Evolutionary conservation across 805 yeast species (phyloP).

Genomic region (Zygoascus flipseniorum): DNA sequence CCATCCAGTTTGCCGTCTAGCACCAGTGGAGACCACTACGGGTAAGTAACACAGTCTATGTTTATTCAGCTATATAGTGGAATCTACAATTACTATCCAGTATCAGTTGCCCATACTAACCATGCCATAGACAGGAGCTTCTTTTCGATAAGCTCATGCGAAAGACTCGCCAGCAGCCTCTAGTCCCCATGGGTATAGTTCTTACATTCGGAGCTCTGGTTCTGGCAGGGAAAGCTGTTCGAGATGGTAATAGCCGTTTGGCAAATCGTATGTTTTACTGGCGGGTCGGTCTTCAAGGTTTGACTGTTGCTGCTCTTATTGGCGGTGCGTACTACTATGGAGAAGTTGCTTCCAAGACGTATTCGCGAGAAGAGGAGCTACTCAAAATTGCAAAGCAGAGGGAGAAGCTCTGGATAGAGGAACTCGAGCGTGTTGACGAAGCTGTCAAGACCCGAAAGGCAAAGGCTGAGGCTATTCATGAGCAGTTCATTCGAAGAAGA

Average conservation of each 20-base stretch:
- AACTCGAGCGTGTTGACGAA: slow-evolving; percentile 73
- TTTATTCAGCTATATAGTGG: too few relatives aligned
- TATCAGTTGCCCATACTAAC: neutral
- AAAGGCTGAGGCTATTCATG: slow-evolving; percentile 37
- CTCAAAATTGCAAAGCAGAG: slow-evolving; percentile 76
- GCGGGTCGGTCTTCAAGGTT: slow-evolving; percentile 81
- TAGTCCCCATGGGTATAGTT: slow-evolving; percentile 76
- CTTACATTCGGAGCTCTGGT: slow-evolving; percentile 75
- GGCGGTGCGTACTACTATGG: slow-evolving; percentile 72
- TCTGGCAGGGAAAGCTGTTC: slow-evolving; percentile 68
- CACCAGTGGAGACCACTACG: neutral
- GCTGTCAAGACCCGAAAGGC: slow-evolving; percentile 61
- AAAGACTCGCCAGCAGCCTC: slow-evolving; percentile 74
- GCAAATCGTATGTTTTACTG: slow-evolving; percentile 86
- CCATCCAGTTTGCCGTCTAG: neutral
- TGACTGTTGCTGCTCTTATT: slow-evolving; percentile 73
- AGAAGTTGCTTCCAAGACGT: slow-evolving; percentile 15
- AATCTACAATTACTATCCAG: too few relatives aligned
- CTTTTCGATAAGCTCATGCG: slow-evolving; percentile 18
- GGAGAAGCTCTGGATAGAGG: slow-evolving; percentile 79
- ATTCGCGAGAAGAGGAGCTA: slow-evolving; percentile 51
- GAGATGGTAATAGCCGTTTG: slow-evolving; percentile 58
- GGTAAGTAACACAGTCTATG: neutral
- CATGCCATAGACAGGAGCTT: slow-evolving; percentile 2
- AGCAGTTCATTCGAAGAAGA: slow-evolving; percentile 7